phyloP scores from a whole-genome alignment of 2,329 filamentous ascomycete genomes.

The Fusarium sp. region DNA sequence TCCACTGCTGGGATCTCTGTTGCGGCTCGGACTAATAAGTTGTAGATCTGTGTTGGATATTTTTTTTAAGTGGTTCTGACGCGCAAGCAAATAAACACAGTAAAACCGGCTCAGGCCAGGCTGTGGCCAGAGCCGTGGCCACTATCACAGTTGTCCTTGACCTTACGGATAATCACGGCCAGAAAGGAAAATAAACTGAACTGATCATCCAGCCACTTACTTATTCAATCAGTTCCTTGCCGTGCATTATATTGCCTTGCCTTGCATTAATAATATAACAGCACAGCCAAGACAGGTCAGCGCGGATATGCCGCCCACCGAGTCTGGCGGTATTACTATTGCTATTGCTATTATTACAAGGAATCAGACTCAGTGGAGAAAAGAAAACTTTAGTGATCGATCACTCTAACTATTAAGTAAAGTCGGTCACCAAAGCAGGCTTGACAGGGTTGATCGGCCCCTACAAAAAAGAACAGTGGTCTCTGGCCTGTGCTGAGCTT shows the following conservation, averaged over 20 bases:
- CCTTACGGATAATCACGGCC: background rate
- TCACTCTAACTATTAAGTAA: background rate
- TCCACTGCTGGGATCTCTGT: slow-evolving; percentile 17
- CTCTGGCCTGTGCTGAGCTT: background rate
- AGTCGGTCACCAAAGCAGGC: slow-evolving; percentile 7
- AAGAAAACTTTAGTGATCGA: background rate
- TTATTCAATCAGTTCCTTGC: background rate
- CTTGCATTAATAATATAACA: background rate
- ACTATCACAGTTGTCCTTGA: background rate
- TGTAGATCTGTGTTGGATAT: slow-evolving; percentile 35
- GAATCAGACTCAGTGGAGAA: background rate
- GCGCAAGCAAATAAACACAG: slow-evolving; percentile 39
- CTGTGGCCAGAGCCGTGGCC: slow-evolving; percentile 11
- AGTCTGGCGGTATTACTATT: no score
- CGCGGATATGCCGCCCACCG: background rate
- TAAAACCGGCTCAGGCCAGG: slow-evolving; percentile 32
- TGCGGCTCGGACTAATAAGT: slow-evolving; percentile 31
- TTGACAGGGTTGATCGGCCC: background rate
- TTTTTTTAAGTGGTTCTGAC: slow-evolving; percentile 34
- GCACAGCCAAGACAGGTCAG: background rate
- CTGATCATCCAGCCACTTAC: slow-evolving; percentile 9
- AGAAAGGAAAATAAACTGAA: slow-evolving; percentile 1
- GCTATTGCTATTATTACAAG: no score
- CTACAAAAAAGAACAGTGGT: background rate
- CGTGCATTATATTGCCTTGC: background rate